Conservation (phyloP, 2,329 filamentous ascomycete genomes). For the Penicillium sp. region DNA sequence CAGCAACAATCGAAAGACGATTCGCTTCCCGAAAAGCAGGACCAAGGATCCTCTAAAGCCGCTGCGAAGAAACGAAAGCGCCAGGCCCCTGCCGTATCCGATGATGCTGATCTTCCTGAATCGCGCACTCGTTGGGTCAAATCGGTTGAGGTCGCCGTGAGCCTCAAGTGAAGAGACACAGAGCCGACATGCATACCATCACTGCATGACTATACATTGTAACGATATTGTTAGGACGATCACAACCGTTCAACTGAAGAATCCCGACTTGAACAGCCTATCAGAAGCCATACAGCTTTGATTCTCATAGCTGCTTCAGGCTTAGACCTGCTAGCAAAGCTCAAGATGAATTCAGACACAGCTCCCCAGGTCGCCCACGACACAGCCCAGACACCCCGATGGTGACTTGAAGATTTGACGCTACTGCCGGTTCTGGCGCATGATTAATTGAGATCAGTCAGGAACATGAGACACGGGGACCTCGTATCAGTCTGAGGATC, state of each 20-base stretch:
- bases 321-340: not conserved
- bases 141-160: constrained; percentile 47
- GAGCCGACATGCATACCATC: not conserved
- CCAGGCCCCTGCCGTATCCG: constrained; percentile 16
- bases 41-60: constrained; percentile 13
- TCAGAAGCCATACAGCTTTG: not conserved
- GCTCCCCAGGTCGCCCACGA: not conserved
- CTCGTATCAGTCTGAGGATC: not conserved
- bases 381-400: not conserved
- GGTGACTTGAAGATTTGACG: not conserved
- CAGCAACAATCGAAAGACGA: constrained; percentile 17
- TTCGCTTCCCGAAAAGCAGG: constrained; percentile 2
- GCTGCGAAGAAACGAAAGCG: constrained; percentile 33
- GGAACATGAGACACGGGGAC: not conserved
- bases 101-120: constrained; percentile 42
- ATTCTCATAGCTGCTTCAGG: not conserved
- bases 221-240: not conserved
- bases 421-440: not conserved
- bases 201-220: not conserved
- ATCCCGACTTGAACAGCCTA: not conserved
- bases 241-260: not conserved
- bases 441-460: not conserved
- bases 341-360: not conserved
- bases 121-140: constrained; percentile 49
- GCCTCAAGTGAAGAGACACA: constrained; percentile 35